Evolutionary conservation across 192 early-diverging fungal genomes (phyloP).

Genomic region (Borealophlyctis nickersoniae): DNA sequence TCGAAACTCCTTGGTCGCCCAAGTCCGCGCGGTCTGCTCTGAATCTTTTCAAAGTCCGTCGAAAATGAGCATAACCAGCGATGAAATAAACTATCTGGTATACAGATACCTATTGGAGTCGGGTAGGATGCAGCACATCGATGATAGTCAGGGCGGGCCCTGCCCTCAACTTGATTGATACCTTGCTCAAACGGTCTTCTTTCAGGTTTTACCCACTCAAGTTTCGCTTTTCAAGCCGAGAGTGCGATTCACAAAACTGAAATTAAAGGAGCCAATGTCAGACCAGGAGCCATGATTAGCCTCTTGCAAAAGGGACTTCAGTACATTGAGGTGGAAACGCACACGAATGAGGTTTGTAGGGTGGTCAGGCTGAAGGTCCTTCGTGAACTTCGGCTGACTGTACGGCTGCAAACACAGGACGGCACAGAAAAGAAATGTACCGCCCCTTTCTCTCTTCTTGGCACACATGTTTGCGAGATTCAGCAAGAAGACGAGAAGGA

Average conservation of each 20-base stretch:
- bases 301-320: constrained; percentile 89
- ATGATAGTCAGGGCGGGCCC: background rate
- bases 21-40: too few relatives aligned
- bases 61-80: constrained; percentile 72
- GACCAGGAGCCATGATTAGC: constrained; percentile 78
- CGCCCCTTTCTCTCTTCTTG: constrained; percentile 67
- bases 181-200: constrained; percentile 1
- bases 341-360: constrained; percentile 71
- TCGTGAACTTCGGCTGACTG: background rate
- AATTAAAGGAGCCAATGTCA: constrained; percentile 49
- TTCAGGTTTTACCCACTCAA: constrained; percentile 79
- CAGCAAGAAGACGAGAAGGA: constrained; percentile 23
- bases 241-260: constrained; percentile 64
- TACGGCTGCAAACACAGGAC: constrained; percentile 52
- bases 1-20: too few relatives aligned
- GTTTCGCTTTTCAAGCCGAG: constrained; percentile 84
- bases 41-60: too few relatives aligned
- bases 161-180: background rate
- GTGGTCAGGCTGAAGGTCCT: constrained; percentile 2
- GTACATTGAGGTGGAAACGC: constrained; percentile 86
- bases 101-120: constrained; percentile 86
- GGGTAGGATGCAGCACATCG: constrained; percentile 41
- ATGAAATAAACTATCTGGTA: constrained; percentile 86
- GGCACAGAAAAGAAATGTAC: constrained; percentile 71
- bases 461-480: constrained; percentile 63